Conservation (phyloP, 2,329 filamentous ascomycete genomes). For the Emericellopsis atlantica region DNA sequence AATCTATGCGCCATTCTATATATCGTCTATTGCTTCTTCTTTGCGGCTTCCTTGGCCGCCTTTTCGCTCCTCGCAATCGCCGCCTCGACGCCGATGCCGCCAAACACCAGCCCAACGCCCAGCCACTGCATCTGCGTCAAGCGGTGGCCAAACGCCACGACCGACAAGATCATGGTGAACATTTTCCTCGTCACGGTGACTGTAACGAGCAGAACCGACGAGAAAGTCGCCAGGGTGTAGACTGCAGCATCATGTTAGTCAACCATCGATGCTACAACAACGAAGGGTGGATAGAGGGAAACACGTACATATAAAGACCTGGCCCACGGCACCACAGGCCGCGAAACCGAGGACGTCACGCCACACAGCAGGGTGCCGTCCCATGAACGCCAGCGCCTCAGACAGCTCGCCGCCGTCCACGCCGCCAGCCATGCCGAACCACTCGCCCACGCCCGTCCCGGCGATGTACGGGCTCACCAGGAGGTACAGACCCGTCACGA, state of each 20-base stretch:
- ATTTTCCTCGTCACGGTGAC: constrained; percentile 98
- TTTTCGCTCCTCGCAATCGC: constrained; percentile 74
- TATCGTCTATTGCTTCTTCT: constrained; percentile 18
- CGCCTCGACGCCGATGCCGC: constrained; percentile 85
- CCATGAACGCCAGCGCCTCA: constrained; percentile 71
- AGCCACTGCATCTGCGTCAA: constrained; percentile 86
- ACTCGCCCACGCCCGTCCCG: constrained; percentile 48
- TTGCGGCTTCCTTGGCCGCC: constrained; percentile 57
- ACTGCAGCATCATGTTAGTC: constrained; percentile 28
- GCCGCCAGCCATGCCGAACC: constrained; percentile 52
- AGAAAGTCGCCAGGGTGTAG: constrained; percentile 88
- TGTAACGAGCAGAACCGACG: constrained; percentile 81
- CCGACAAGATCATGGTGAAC: constrained; percentile 96
- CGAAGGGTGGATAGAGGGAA: background rate
- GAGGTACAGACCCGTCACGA: constrained; percentile 66
- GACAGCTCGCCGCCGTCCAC: constrained; percentile 60
- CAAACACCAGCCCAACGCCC: constrained; percentile 86
- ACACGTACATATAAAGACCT: constrained; percentile 79
- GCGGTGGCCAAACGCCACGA: constrained; percentile 85
- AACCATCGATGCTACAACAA: background rate
- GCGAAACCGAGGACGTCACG: constrained; percentile 85
- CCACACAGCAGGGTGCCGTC: constrained; percentile 66
- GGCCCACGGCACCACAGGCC: constrained; percentile 79
- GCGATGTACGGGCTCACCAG: constrained; percentile 70
- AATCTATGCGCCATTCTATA: background rate